Evolutionary conservation across 768 basidiomycete genomes (phyloP), one percentile per base, ranked within the genome.

Genomic region (Leucocoprinus sp.): DNA sequence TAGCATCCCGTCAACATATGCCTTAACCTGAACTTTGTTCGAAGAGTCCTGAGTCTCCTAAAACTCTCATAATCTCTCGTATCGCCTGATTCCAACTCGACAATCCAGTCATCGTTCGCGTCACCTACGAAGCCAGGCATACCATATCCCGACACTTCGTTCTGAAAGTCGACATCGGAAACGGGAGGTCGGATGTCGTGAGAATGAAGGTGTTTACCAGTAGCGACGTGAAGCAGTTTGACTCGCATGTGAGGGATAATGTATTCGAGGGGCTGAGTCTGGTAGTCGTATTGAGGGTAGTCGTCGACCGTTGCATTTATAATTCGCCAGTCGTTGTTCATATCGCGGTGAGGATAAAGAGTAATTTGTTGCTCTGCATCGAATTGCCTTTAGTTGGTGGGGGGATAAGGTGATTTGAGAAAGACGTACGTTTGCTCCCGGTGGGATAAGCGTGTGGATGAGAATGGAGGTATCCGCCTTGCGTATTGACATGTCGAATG

Each of bases 381-480:
- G 26, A 33, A 38, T 17, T n/a, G n/a, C n/a, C n/a, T 48, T 21
- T 8, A 36, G 9, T 22, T 28, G 26, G 24, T 11, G 45, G 1
- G 29, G 18, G 17, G 15, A 22, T 15, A 18, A 14, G 17, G 19
- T 7, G 18, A 9, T 14, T 6, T 9, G 35, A 5, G 23, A 18
- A 12, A 36, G 8, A 57, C 59, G 29, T 63, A 96, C 93, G 96
- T 63, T 86, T 76, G 58, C 86, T 91, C 19, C 96, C 96, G 26
- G 71, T 75, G 0, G 95, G 96, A 57, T 95, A 99, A 42, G 76
- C 79, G 58, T 95, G 91, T 1, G 76, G 49, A 64, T 99, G 96
- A 0, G 96, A 98, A 62, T 99, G 96, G 9, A 99, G 68, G 60
- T 98, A 99, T n/a, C 96, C 96, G 21, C 96, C 96, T 64, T 99